Conservation (phyloP, 331 rosid genomes). For the Pyracantha coccinea region DNA sequence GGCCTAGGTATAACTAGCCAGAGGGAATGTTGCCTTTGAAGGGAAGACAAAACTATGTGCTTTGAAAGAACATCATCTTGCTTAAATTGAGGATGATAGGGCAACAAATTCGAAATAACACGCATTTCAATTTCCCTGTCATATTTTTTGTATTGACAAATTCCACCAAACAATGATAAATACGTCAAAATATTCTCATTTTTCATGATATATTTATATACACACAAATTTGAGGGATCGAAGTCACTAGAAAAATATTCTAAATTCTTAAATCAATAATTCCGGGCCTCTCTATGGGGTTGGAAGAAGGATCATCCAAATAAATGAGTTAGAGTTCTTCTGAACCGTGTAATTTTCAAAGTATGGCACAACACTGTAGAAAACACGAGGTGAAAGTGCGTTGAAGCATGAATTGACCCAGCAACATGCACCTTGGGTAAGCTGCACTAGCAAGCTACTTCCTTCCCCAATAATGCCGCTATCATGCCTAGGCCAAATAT, state of each 20-base stretch:
- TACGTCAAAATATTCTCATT: background rate
- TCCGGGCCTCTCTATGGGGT: background rate
- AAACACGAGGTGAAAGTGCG: no score
- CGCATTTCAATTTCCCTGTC: background rate
- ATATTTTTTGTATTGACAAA: background rate
- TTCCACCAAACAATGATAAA: background rate
- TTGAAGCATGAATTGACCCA: no score
- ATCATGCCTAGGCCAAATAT: background rate
- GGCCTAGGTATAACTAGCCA: background rate
- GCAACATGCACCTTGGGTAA: no score
- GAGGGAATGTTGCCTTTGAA: no score
- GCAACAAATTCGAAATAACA: background rate
- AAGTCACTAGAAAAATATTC: background rate
- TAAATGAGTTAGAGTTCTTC: no score
- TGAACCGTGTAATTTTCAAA: no score
- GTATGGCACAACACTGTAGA: no score
- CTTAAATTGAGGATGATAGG: background rate
- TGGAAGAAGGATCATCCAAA: no score
- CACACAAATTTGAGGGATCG: background rate
- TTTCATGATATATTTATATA: background rate
- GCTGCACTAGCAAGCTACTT: no score
- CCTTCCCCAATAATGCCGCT: no score
- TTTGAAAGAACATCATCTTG: background rate
- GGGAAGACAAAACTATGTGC: no score
- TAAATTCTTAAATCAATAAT: background rate